Percentiles rank a stretch among this genome's conserved stretches.
Evolutionary conservation across 352 stramenopile species (phyloP).

Genomic region (Phytopythium sindhum): DNA sequence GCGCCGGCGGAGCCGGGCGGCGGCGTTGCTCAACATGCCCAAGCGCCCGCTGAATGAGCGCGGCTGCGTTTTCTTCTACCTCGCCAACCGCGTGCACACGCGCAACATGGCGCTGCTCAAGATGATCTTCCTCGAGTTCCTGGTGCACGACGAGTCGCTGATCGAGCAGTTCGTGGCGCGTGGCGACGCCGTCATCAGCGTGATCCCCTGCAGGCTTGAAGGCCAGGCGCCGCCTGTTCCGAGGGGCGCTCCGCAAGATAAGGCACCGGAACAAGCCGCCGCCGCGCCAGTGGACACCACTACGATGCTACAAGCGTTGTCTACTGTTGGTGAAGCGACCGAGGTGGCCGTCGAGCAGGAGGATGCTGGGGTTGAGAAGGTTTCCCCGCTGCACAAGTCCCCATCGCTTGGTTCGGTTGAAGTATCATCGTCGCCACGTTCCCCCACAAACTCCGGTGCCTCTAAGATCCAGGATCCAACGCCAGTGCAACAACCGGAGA

Average conservation of each 20-base stretch:
- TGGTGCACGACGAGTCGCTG: slow-evolving; percentile 16
- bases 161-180: slow-evolving; percentile 24
- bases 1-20: slow-evolving; percentile 6
- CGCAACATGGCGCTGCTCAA: slow-evolving; percentile 35
- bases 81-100: slow-evolving; percentile 32
- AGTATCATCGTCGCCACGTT: background rate
- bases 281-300: background rate
- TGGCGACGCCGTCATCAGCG: slow-evolving; percentile 28
- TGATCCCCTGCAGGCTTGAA: slow-evolving; percentile 31
- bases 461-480: background rate
- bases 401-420: background rate
- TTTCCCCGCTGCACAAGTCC: background rate
- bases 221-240: background rate
- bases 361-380: background rate
- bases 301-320: too few species aligned
- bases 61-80: slow-evolving; percentile 36
- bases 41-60: slow-evolving; percentile 16
- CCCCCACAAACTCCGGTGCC: background rate
- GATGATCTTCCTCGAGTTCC: slow-evolving; percentile 40
- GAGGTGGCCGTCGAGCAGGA: background rate
- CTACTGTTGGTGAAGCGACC: background rate
- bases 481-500: background rate
- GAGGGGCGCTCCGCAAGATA: slow-evolving; percentile 10
- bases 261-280: slow-evolving; percentile 21
- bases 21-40: slow-evolving; percentile 26